Evolutionary conservation across 306 rosid species (phyloP).

Genomic region (Rosa rugosa): DNA sequence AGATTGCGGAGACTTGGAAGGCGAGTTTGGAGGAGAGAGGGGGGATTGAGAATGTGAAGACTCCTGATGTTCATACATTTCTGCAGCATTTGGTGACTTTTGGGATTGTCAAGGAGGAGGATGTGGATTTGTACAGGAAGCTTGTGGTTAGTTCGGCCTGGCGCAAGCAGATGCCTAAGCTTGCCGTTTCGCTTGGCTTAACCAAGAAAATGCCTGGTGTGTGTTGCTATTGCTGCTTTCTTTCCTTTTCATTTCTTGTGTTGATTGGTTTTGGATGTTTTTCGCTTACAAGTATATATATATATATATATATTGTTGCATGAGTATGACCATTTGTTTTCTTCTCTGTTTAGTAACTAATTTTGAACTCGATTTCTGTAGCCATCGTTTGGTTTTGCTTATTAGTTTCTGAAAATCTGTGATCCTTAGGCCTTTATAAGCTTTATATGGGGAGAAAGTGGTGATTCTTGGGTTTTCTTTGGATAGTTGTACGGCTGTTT

Average conservation of each 20-base stretch:
- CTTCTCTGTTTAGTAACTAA: background rate
- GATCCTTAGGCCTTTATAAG: background rate
- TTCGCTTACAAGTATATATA: no score
- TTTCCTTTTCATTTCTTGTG: background rate
- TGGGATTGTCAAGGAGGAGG: conserved; percentile 75
- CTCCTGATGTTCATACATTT: conserved; percentile 92
- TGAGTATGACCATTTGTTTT: background rate
- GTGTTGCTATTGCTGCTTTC: background rate
- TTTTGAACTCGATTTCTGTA: background rate
- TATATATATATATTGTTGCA: background rate
- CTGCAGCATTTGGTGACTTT: conserved; percentile 97
- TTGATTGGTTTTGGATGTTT: background rate
- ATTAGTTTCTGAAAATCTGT: background rate
- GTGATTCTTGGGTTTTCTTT: background rate
- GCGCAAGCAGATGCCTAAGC: conserved; percentile 99
- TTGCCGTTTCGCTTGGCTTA: conserved; percentile 93
- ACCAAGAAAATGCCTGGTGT: conserved; percentile 89
- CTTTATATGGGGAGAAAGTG: background rate
- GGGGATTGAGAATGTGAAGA: conserved; percentile 84
- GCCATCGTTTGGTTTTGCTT: background rate
- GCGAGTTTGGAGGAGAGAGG: conserved; percentile 87
- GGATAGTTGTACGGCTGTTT: background rate
- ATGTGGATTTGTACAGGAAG: conserved; percentile 71
- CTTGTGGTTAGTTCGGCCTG: conserved; percentile 94
- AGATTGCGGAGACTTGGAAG: conserved; percentile 91